Evolutionary conservation across 2,329 filamentous ascomycete genomes (phyloP), one percentile per base, ranked within the genome.

Genomic region (Chaetomium globosum): DNA sequence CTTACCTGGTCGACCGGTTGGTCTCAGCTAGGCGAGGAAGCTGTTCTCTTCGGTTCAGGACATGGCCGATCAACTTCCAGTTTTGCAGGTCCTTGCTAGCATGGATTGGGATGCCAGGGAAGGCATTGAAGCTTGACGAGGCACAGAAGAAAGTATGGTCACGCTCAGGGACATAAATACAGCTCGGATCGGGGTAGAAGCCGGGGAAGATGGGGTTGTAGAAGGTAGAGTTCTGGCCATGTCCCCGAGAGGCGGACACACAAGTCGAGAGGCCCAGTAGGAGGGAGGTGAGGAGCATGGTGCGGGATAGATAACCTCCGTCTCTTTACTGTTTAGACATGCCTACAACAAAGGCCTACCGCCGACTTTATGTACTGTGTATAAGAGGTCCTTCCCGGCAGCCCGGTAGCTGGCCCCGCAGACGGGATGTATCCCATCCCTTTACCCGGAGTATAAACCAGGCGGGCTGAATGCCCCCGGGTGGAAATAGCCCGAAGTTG

Each of bases 51-150:
- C 76, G 72, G 52, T 74, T 76, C 19, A 79, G 61, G 1, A 75
- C 77, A 65, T 78, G 74, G 61, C 77, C 76, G 58, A 75, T 73
- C 7, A 81, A 71, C 64, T 76, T 78, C 78, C 79, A 82, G 23
- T 75, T 76, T 49, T 73, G 71, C 33, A 82, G 72, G 68, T 82
- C 79, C 64, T 76, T 77, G 70, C 77, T 80, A 6, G 78, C 77
- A 65, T 81, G 77, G 26, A 82, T 77, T 0, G 80, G 79, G 16
- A 81, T 75, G 8, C 79, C 79, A 0, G 79, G 79, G 59, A 81
- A 81, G 4, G 74, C 74, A 62, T 77, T 78, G 73, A 81, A 82
- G 56, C 75, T 79, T 1, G 78, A 80, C 0, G 76, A 77, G 5
- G 77, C 78, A 65, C 79, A 80, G 71, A 78, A 81, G 68, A 80